These are phyloP conservation scores for Mycena vulgaris DNA, from an alignment of 768 basidiomycete species.

Conservation along the genomic window DNA sequence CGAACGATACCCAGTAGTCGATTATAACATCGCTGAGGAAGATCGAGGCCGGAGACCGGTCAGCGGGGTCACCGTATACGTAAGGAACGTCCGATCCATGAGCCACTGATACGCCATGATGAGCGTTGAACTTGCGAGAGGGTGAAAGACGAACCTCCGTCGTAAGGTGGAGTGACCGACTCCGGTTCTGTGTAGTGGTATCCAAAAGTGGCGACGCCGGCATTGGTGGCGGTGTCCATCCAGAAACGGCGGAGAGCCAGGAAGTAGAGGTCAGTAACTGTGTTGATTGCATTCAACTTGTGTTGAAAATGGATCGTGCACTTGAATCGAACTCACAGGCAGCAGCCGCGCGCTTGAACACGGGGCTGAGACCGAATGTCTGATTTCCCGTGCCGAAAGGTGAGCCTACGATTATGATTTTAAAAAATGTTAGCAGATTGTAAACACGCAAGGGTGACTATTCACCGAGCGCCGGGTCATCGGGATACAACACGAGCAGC, in stretches of 20 bases:
- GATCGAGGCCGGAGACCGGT: conserved; percentile 23
- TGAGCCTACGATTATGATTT: conserved; percentile 45
- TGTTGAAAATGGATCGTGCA: background rate
- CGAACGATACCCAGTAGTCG: conserved; percentile 65
- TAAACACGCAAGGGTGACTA: too few relatives aligned
- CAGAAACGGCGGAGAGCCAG: conserved; percentile 49
- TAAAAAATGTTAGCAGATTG: too few relatives aligned
- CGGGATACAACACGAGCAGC: too few relatives aligned
- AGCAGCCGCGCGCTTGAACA: conserved; percentile 54
- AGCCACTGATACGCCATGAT: conserved; percentile 38
- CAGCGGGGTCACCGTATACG: conserved; percentile 47
- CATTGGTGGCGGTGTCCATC: conserved; percentile 50
- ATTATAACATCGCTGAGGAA: conserved; percentile 55
- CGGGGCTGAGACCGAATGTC: conserved; percentile 56
- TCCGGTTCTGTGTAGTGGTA: conserved; percentile 59
- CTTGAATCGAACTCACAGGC: background rate
- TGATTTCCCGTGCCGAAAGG: conserved; percentile 58
- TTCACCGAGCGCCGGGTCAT: too few relatives aligned
- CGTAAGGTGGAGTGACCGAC: conserved; percentile 34
- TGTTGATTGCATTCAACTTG: background rate
- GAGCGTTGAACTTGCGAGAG: conserved; percentile 28
- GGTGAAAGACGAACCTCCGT: conserved; percentile 48
- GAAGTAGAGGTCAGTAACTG: conserved; percentile 44
- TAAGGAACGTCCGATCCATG: conserved; percentile 51
- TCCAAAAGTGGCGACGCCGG: conserved; percentile 51